These are phyloP conservation scores for Agaricus blazei DNA, from an alignment of 768 basidiomycete species.

Conservation along the genomic window DNA sequence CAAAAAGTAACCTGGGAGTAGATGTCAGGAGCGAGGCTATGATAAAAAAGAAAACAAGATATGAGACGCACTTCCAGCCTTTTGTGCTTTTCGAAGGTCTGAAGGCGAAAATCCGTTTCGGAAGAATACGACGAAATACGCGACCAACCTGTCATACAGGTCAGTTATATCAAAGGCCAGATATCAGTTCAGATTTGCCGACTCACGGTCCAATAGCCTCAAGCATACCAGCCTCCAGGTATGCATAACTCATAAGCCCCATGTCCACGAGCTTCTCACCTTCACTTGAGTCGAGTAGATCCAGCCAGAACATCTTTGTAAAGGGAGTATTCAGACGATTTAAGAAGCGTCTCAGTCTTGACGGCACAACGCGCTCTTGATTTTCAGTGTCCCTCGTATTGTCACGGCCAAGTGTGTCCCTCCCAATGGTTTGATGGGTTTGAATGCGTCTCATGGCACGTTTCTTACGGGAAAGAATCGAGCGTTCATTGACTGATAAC, in stretches of 20 bases:
- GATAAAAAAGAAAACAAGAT: background rate
- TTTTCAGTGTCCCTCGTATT: conserved; percentile 44
- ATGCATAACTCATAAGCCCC: conserved; percentile 61
- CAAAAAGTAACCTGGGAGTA: conserved; percentile 38
- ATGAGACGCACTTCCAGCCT: conserved; percentile 25
- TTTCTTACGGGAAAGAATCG: conserved; percentile 48
- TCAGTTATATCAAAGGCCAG: background rate
- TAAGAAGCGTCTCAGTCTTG: conserved; percentile 30
- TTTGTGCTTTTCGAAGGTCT: conserved; percentile 50
- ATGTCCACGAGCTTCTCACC: conserved; percentile 57
- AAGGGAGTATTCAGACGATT: conserved; percentile 46
- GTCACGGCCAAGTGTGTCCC: too few species aligned
- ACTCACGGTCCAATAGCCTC: conserved; percentile 31
- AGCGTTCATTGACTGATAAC: conserved; percentile 46
- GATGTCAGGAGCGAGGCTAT: background rate
- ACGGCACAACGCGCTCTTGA: conserved; percentile 34
- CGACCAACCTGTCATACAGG: conserved; percentile 38
- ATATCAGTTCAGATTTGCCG: conserved; percentile 37
- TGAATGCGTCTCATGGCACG: conserved; percentile 49
- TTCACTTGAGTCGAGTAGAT: conserved; percentile 45
- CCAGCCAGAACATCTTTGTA: conserved; percentile 56
- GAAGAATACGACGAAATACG: conserved; percentile 64
- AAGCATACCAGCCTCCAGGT: conserved; percentile 61
- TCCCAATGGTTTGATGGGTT: conserved; percentile 33
- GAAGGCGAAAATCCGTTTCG: conserved; percentile 56